phyloP scores from a whole-genome alignment of 177 flowering plant genomes.

The Tripterygium wilfordii region DNA sequence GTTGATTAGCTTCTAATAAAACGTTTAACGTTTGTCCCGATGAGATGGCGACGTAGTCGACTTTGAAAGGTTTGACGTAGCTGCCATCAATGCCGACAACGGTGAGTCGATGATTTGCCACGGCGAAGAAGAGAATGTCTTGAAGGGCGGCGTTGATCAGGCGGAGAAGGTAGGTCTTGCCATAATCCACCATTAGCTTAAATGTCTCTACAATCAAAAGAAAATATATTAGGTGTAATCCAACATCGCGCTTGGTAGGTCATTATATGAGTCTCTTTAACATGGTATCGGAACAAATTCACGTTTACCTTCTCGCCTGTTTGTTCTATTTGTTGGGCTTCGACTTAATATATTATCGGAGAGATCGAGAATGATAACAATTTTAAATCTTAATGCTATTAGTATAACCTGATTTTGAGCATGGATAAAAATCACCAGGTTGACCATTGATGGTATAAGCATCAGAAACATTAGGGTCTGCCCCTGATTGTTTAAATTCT shows the following conservation, averaged over 20 bases:
- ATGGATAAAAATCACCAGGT: conserved; percentile 31
- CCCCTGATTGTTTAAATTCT: conserved; percentile 21
- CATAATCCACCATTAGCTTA: conserved; percentile 10
- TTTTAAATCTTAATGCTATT: conserved; percentile 2
- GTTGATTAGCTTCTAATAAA: conserved; percentile 26
- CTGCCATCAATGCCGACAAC: conserved; percentile 29
- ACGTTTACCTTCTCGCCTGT: background rate
- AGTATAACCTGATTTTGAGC: too few species aligned
- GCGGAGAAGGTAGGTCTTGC: conserved; percentile 32
- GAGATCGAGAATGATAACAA: background rate
- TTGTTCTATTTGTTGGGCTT: too few species aligned
- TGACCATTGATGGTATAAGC: conserved; percentile 36
- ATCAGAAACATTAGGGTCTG: conserved; percentile 21
- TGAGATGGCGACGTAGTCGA: conserved; percentile 25
- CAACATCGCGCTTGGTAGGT: too few species aligned
- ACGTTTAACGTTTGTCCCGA: conserved; percentile 46
- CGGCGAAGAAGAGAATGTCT: conserved; percentile 23
- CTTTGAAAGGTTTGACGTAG: conserved; percentile 27
- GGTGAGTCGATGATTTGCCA: conserved; percentile 31
- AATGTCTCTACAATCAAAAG: conserved; percentile 10
- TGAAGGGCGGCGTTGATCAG: conserved; percentile 28
- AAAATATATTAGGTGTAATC: too few species aligned
- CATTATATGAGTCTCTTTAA: too few species aligned
- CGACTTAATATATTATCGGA: background rate
- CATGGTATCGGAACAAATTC: background rate